Evolutionary conservation across 495 filamentous ascomycete species (phyloP), one percentile per base, ranked within the genome.

Genomic region (Pyronema domesticum): DNA sequence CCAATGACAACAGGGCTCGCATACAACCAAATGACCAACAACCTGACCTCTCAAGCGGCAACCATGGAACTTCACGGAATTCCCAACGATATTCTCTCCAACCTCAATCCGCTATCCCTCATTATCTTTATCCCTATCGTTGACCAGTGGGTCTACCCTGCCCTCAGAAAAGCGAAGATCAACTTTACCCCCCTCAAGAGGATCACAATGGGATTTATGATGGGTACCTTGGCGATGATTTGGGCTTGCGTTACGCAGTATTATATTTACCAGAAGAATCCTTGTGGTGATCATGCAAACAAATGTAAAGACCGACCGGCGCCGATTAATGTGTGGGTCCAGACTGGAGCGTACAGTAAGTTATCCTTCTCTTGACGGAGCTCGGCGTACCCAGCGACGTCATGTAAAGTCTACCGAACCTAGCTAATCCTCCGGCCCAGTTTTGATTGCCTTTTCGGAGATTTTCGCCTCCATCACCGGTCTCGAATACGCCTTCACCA

Each of bases 121-220:
- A 75, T 89, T 64, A 83, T 91, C 66, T 75, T 88, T 57, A 86
- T 89, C 53, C 85, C 85, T 7, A 74, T 89, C 53, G 72, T 76
- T 57, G 85, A 91, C 60, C 67, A 73, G 9, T 35, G 85, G 51
- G 33, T 89, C 50, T 91, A 87, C 64, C 85, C 85, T 0, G 61
- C 62, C 6, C 68, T 89, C 11, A 78, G 81, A 51, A 78, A 73
- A 43, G 57, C 69, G 14, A 75, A 77, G 3, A 70, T 86, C 68
- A 72, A 78, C 17, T 80, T 88, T 58, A 81, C 80, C 0, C 83
- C 85, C 0, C 70, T 89, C 59, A 85, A 81, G 68, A 77, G 78
- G 17, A 87, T 91, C 59, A 74, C 82, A 0, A 68, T 69, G 11
- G 85, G 85, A 2, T 88, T 85, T 67, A 67, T 75, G 23, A 65